Evolutionary conservation across 345 rosid genomes (phyloP), one percentile per base, ranked within the genome.

Genomic region (Geranium rotundifolium): DNA sequence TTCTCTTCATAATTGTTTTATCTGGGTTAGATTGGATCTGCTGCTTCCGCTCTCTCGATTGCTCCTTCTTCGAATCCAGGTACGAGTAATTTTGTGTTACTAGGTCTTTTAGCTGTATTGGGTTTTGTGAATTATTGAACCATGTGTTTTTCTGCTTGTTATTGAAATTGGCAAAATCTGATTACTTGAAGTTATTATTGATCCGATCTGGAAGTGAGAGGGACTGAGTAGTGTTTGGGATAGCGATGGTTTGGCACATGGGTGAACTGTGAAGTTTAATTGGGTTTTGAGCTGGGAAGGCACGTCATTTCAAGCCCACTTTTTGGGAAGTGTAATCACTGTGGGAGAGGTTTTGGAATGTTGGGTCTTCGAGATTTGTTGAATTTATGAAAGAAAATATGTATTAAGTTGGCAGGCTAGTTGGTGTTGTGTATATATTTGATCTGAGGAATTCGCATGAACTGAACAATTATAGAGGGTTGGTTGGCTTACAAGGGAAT

Each of bases 21-120:
- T 60, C 1, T 15, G 56, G 39, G 57, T 64, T 64, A 66, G 79
- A 79, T 82, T 82, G 84, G 89, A 84, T 86, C 96, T 83, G 84
- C 76, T 57, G 66, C 65, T 23, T 23, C 27, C 71, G 50, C 14
- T 31, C 65, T 34, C 34, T n/a, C 70, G 65, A 72, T 67, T 5
- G 60, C 70, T 17, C 62, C 71, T 17, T 62, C 80, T 67, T 41
- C 29, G 14, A 46, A 9, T 19, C 46, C 57, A 77, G 85, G 88
- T 78, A 61, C 52, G 19, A 17, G 14, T 55, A 5, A 9, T 55
- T 52, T 55, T 13, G 19, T 55, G 19, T n/a, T 61, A 63, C 12
- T 23, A 62, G 50, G 19, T 54, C 55, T 65, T 62, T 65, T 37
- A 34, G 55, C 34, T 41, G 70, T 67, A 59, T 71, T 67, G 61